phyloP scores from a whole-genome alignment of 2,329 filamentous ascomycete species.

The Neospermospora avenae region DNA sequence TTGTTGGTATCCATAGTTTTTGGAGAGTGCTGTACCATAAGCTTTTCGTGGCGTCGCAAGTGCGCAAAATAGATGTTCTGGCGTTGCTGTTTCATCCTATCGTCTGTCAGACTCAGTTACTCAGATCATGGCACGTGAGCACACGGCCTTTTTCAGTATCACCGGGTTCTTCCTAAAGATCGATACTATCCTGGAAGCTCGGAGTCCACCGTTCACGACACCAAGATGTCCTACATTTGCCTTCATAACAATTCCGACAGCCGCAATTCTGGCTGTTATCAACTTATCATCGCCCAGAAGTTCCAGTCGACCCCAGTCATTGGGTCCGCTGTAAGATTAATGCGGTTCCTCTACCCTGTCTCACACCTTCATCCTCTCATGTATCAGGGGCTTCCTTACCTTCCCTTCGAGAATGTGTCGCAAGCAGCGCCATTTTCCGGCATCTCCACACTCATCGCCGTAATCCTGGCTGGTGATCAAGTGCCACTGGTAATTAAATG shows the following conservation, averaged over 20 bases:
- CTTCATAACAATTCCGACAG: not conserved
- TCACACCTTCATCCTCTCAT: conserved; percentile 19
- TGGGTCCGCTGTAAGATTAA: conserved; percentile 26
- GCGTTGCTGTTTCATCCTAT: not conserved
- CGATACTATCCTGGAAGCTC: not conserved
- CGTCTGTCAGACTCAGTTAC: not conserved
- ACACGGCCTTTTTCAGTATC: not conserved
- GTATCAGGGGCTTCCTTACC: conserved; percentile 8
- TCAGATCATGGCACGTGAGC: no score
- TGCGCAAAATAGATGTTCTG: conserved; percentile 1
- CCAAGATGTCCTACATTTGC: not conserved
- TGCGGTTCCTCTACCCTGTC: conserved; percentile 17
- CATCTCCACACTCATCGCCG: conserved; percentile 25
- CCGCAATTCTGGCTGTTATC: conserved; percentile 20
- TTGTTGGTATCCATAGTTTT: not conserved
- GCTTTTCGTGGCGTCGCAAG: not conserved
- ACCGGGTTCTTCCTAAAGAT: not conserved
- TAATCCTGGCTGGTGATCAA: conserved; percentile 44
- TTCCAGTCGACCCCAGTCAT: conserved; percentile 18
- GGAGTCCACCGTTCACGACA: not conserved
- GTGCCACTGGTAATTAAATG: conserved; percentile 36
- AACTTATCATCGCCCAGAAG: conserved; percentile 15
- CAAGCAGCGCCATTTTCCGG: conserved; percentile 10
- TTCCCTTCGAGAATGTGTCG: conserved; percentile 21
- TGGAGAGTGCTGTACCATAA: not conserved